Evolutionary conservation across 2,329 filamentous ascomycete genomes (phyloP).

Genomic region (Myriosclerotinia scirpicola): DNA sequence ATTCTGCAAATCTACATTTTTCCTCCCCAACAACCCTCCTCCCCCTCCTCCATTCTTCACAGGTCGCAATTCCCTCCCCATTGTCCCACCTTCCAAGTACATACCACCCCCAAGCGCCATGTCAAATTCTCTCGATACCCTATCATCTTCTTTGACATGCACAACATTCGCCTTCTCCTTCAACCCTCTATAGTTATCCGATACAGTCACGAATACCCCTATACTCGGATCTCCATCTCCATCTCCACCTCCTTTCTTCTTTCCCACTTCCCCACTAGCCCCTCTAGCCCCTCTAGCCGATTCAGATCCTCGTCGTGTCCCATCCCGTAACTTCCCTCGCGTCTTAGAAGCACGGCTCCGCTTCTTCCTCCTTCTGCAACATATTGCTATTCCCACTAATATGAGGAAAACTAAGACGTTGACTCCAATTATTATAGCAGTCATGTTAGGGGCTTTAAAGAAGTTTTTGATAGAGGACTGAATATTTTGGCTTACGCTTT

Average conservation of each 20-base stretch:
- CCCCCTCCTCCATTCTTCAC: too few relatives aligned
- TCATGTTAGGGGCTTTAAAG: background rate
- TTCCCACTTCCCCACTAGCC: background rate
- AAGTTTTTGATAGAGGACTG: background rate
- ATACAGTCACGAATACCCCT: background rate
- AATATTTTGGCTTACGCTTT: background rate
- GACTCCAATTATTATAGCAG: background rate
- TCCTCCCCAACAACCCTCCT: too few relatives aligned
- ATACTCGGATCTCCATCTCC: background rate
- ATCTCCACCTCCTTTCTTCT: background rate
- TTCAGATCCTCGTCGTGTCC: background rate
- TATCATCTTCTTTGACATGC: background rate
- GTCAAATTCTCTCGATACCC: conserved; percentile 9
- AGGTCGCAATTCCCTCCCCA: background rate
- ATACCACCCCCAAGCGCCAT: conserved; percentile 2
- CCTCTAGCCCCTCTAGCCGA: background rate
- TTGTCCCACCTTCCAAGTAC: conserved; percentile 2
- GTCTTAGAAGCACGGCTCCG: background rate
- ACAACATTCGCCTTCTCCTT: background rate
- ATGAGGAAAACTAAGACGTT: background rate
- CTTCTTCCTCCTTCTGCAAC: conserved; percentile 1
- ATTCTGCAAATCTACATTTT: background rate
- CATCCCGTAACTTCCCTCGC: background rate
- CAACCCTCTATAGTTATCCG: background rate
- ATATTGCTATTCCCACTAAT: background rate